Evolutionary conservation across 2,329 filamentous ascomycete genomes (phyloP), one percentile per base, ranked within the genome.

Genomic region (Endoconidiophora polonica): DNA sequence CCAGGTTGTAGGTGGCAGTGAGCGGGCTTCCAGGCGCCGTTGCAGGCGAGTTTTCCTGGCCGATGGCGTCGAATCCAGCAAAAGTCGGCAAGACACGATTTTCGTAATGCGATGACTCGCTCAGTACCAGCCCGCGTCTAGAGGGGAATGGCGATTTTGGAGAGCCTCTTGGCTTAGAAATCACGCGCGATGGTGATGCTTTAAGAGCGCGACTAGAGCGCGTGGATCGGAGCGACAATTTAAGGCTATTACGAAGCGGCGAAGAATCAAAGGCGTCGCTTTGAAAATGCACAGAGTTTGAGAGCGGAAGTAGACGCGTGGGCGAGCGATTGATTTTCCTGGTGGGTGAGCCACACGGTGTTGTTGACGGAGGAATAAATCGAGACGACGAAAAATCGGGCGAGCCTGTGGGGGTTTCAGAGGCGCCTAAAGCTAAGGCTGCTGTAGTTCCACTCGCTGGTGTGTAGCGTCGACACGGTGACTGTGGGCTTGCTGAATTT

Each of bases 71-170:
- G 48, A 55, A 57, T 49, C 41, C 44, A 18, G 49, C 36, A 36
- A 52, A 52, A 1, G 54, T 45, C 10, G 49, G 60, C 12, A 76
- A 72, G 44, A 74, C 66, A 37, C 75, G 71, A 65, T 91, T 93
- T 26, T 78, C 83, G 55, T 78, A 73, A 59, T 88, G 83, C 4
- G 76, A 70, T 33, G 79, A 78, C 58, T 80, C 73, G 60, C 72
- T 82, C 53, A 94, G 70, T 43, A 37, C 47, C 20, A 49, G 42
- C 4, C 77, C 81, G 60, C 86, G 81, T 62, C 88, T 39, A n/a
- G 44, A 36, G 16, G 40, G 85, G 48, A 84, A 71, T 7, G 90
- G 87, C 62, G 86, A 93, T 63, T 81, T 83, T 2, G 84, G 83
- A 42, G 84, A 87, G 20, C 78, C 79, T 56, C 82, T 79, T 26